phyloP scores from a whole-genome alignment of 75 land plant species.

The Chamaecyparis obtusa region DNA sequence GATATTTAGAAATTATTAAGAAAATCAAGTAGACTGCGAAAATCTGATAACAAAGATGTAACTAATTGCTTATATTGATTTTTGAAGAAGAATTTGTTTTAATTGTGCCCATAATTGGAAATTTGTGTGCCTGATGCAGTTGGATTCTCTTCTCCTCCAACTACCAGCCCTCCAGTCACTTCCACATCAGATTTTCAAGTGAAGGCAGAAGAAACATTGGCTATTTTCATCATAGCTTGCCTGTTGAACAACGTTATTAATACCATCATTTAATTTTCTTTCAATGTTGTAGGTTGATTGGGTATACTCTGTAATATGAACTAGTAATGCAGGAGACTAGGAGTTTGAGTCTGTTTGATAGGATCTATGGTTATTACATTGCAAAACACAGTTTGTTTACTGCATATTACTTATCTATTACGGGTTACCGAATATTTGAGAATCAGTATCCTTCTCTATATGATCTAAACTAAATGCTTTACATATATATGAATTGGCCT shows the following conservation, averaged over 20 bases:
- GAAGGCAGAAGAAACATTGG: background rate
- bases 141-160: background rate
- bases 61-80: background rate
- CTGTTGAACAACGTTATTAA: background rate
- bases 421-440: too few relatives aligned
- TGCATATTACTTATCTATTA: too few relatives aligned
- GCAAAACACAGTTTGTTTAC: too few relatives aligned
- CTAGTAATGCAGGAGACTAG: background rate
- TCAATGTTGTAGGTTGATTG: too few relatives aligned
- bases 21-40: too few relatives aligned
- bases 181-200: background rate
- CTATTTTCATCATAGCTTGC: background rate
- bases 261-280: background rate
- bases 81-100: background rate
- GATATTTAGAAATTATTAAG: too few relatives aligned
- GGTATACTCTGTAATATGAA: background rate
- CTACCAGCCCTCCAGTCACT: background rate
- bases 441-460: too few relatives aligned
- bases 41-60: too few relatives aligned
- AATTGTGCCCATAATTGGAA: background rate
- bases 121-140: background rate
- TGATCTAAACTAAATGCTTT: too few relatives aligned
- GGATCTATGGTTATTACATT: too few relatives aligned
- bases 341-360: background rate
- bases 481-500: too few relatives aligned